phyloP scores from a whole-genome alignment of 2,329 filamentous ascomycete species.

The Monosporascus sp. region DNA sequence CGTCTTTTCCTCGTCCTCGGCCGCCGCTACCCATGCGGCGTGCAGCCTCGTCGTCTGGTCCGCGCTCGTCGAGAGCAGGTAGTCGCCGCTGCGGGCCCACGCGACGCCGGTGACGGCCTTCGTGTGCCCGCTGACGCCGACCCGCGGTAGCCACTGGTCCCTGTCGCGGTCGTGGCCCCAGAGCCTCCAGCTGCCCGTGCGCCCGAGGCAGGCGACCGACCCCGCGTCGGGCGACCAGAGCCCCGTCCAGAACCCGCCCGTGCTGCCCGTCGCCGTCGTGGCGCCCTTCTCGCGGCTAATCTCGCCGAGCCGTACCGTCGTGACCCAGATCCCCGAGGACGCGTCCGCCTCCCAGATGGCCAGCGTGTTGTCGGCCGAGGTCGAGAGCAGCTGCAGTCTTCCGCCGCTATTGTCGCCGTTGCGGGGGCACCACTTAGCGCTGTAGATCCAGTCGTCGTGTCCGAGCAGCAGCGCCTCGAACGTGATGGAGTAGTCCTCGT shows the following conservation, averaged over 20 bases:
- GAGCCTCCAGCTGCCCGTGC: slow-evolving; percentile 87
- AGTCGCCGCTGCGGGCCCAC: slow-evolving; percentile 78
- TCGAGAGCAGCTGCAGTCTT: slow-evolving; percentile 71
- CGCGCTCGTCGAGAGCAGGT: slow-evolving; percentile 79
- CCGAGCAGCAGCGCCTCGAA: slow-evolving; percentile 92
- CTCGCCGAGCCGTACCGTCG: slow-evolving; percentile 78
- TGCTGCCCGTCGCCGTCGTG: slow-evolving; percentile 91
- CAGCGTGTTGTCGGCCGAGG: slow-evolving; percentile 92
- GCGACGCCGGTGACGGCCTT: slow-evolving; percentile 73
- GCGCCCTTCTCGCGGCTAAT: slow-evolving; percentile 93
- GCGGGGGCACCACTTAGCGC: slow-evolving; percentile 65
- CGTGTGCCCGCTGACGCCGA: slow-evolving; percentile 80
- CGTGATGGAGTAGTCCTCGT: slow-evolving; percentile 68
- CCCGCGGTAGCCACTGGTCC: slow-evolving; percentile 69
- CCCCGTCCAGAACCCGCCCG: slow-evolving; percentile 93
- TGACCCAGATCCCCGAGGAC: slow-evolving; percentile 85
- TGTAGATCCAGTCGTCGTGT: slow-evolving; percentile 98
- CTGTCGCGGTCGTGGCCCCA: slow-evolving; percentile 62
- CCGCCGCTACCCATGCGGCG: slow-evolving; percentile 62
- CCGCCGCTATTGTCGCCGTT: slow-evolving; percentile 24
- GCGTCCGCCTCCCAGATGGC: slow-evolving; percentile 87
- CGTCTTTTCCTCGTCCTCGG: background rate
- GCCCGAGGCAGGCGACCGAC: slow-evolving; percentile 74
- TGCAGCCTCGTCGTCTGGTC: slow-evolving; percentile 93
- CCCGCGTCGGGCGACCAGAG: slow-evolving; percentile 79